Evolutionary conservation across 1,284 basidiomycete genomes (phyloP), one percentile per base, ranked within the genome.

Genomic region (Pyrrhoderma noxium): DNA sequence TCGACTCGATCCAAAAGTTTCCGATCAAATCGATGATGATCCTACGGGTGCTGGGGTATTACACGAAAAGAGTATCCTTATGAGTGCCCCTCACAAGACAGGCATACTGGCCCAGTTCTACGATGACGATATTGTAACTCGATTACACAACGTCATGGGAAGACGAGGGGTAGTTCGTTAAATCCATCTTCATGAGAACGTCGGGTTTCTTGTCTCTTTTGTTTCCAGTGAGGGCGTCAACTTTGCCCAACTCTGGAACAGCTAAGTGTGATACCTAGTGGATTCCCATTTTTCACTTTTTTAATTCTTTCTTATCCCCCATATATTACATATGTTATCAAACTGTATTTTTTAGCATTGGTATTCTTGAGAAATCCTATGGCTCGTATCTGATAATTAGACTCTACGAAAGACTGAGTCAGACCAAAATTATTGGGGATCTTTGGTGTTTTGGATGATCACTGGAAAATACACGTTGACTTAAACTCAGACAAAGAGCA

Each of bases 191-290:
- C 88, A 91, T 54, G 96, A 96, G 0, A 95, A 93, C 8, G 84
- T 99, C 47, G 96, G 96, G 19, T 88, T 95, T 19, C 75, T 98
- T 25, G 82, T 99, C 2, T 95, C 96, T 0, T 95, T 99, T 62
- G 85, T 90, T 46, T 94, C 92, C 37, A 95, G 93, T 70, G 96
- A 99, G 64, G 96, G 99, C 64, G 91, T 98, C 45, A 94, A 99
- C 62, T 93, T 98, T 64, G 91, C 99, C 85, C 87, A 50, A 97
- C 93, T 23, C 75, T 99, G 50, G 95, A 99, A 70, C 85, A 90
- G 66, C 66, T 95, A 65, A 75, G 93, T 59, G 86, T 89, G 36
- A 91, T 89, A 21, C 81, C 89, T 52, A 92, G 88, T 65, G 93
- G 93, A 46, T 94, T 94, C 76, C 94, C 53, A 62, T 5, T n/a